Evolutionary conservation across 768 basidiomycete genomes (phyloP), one percentile per base, ranked within the genome.

Genomic region (Xerocomellus amylosporus): DNA sequence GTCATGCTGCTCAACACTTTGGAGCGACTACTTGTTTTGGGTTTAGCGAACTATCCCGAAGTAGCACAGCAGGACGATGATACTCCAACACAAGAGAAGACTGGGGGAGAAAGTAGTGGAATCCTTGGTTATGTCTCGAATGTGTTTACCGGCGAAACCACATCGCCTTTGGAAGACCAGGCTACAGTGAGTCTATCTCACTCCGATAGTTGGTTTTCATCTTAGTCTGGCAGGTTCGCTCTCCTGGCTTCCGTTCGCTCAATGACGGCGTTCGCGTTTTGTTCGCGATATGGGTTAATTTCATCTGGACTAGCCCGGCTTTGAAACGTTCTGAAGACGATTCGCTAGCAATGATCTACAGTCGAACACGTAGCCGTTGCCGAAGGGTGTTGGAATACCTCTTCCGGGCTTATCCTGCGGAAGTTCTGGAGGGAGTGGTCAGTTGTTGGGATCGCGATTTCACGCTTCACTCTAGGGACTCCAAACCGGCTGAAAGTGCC

Each of bases 41-140:
- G 87, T 47, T 73, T 93, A 43, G 77, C 84, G 0, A 83, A 85
- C 47, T 77, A 75, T 30, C 64, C 78, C 2, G 86, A 87, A 34
- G 56, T 72, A 1, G 70, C 71, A 31, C 71, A 74, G 8, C 71
- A 75, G 1, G 85, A 87, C 17, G 87, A 88, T 17, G 88, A 90
- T 9, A 71, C 72, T 14, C 62, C 70, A 13, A 61, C 65, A 0
- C 64, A 75, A 17, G 90, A 86, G 59, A 90, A 83, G 61, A 61
- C 68, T 30, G 30, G 30, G 22, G 74, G 75, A 17, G 85, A 86
- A 58, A 75, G 76, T 9, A 77, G 80, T 64, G 87, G 94, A 2
- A 72, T 98, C 12, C 76, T 98, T 0, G 93, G 94, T 9, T 90
- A 93, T 63, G 87, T 99, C 48, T 94, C 93, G 2, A 90, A 85